Evolutionary conservation across 805 yeast genomes (phyloP).

Genomic region (Candida schatavii): DNA sequence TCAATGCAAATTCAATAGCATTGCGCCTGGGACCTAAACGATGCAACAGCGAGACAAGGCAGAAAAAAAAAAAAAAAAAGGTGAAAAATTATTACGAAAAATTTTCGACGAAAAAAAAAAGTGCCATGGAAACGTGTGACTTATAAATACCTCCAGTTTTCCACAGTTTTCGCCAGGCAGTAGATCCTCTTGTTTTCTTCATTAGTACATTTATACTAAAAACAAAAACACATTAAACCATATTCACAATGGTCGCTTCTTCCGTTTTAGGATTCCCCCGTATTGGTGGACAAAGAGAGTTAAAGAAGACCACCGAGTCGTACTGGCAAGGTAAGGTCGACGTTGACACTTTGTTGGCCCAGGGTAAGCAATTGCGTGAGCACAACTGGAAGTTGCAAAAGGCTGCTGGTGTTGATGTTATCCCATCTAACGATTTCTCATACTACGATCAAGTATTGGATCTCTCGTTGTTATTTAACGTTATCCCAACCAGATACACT

Average conservation of each 20-base stretch:
- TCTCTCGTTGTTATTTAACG: conserved; percentile 88
- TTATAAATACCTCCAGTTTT: conserved; percentile 1
- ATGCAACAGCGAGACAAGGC: too few relatives aligned
- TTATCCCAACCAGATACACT: conserved; percentile 94
- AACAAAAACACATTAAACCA: not conserved
- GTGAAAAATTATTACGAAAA: not conserved
- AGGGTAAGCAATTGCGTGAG: conserved; percentile 94
- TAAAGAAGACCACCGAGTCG: conserved; percentile 97
- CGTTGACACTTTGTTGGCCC: conserved; percentile 82
- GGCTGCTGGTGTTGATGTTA: conserved; percentile 95
- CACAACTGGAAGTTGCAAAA: conserved; percentile 97
- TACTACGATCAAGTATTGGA: conserved; percentile 97
- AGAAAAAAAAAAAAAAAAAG: too few relatives aligned
- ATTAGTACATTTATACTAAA: not conserved
- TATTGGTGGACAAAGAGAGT: conserved; percentile 99
- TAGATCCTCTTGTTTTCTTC: not conserved
- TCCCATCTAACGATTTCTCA: conserved; percentile 97
- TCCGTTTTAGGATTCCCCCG: conserved; percentile 99
- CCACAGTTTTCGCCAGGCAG: not conserved
- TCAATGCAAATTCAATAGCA: too few relatives aligned
- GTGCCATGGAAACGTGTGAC: conserved; percentile 1
- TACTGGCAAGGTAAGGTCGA: conserved; percentile 96
- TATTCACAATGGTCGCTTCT: conserved; percentile 80
- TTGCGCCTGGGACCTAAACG: too few relatives aligned
- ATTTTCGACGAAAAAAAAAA: not conserved